Percentiles rank a stretch among this genome's conserved stretches.
phyloP scores from a whole-genome alignment of 495 filamentous ascomycete species.

The Neurospora cerealis region DNA sequence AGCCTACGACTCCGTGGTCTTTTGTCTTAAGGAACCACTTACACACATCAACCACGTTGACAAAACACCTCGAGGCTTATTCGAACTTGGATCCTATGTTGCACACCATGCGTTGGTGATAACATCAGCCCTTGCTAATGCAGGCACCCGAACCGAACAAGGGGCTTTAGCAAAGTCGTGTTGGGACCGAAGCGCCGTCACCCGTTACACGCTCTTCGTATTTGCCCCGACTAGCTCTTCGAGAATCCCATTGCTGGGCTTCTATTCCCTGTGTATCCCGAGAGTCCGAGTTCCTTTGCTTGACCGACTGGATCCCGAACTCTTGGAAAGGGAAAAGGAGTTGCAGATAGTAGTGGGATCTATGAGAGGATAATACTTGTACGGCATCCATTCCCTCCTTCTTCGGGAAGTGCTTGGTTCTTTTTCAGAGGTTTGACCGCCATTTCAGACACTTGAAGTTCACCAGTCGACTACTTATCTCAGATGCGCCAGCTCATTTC shows the following conservation, averaged over 20 bases:
- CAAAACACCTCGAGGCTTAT: neutral
- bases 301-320: neutral
- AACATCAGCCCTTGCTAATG: conserved; percentile 15
- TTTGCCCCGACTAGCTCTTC: conserved; percentile 1
- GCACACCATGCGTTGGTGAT: neutral
- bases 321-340: neutral
- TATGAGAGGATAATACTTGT: neutral
- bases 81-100: neutral
- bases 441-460: neutral
- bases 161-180: neutral
- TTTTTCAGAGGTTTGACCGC: neutral
- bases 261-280: neutral
- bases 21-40: neutral
- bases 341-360: too few species aligned
- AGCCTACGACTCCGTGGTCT: neutral
- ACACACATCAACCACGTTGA: neutral
- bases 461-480: neutral
- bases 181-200: conserved; percentile 7
- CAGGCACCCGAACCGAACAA: conserved; percentile 14
- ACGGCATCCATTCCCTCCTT: neutral
- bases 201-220: conserved; percentile 22
- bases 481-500: neutral
- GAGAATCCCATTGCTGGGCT: neutral
- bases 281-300: neutral
- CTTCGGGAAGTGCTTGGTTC: neutral